Base-by-base conservation (phyloP, 495 filamentous ascomycete species). In the Podospora appendiculata region DNA sequence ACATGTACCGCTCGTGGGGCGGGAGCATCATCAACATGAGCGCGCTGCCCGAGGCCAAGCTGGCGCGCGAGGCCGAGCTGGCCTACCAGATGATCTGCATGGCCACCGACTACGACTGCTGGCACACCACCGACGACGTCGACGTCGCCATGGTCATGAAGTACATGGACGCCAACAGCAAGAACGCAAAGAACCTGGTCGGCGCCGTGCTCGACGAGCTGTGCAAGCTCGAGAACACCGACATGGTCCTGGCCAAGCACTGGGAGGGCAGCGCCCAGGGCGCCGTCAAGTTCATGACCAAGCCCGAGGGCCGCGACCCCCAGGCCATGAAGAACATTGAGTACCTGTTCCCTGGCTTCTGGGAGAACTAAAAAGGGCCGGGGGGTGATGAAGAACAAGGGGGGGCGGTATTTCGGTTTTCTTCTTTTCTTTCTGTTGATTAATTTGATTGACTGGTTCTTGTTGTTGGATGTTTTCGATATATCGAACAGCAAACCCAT, bases 51-150 rank as follows among this genome's bases (percentile, higher is more conserved):
- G 93, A 99, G 74, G 86, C 92, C 34, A 97, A 97, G 75, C 82
- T 99, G 11, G 93, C 93, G 32, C 79, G 87, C 34, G 93, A 99
- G 75, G 94, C 94, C 5, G 94, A 99, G 74, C 85, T 99, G 57
- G 87, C 86, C 13, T 96, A 96, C 64, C 89, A 92, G 73, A 92
- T 96, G 81, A 92, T 99, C 58, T 96, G 92, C 77, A 99, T 99
- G 94, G 85, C 87, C 32, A 99, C 93, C 18, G 93, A 99, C 71
- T 99, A 99, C 62, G 94, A 99, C 70, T 95, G 91, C 80, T 97
- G 93, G 93, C 87, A 88, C 64, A 72, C 68, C 33, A 75, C 75
- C 6, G 83, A 80, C 43, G 86, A 85, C 41, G 93, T 99, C 35
- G 90, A 87, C 54, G 93, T 99, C 8, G 88, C 88, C 64, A 96